These are phyloP conservation scores for Marvania coccoides DNA, from an alignment of 139 green algal genomes.

Conservation along the genomic window DNA sequence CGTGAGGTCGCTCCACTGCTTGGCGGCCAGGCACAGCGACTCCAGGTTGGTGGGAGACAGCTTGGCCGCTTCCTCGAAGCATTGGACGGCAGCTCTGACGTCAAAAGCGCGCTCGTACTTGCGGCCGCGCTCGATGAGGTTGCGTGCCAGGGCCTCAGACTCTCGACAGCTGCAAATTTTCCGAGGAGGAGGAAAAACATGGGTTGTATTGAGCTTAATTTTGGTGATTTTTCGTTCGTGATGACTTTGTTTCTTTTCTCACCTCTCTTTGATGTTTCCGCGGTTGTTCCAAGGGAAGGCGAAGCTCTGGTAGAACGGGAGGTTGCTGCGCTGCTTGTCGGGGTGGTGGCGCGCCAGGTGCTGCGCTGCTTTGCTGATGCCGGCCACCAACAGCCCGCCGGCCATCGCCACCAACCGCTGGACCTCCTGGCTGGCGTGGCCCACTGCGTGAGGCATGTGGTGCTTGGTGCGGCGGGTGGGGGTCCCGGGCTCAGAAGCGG, in stretches of 20 bases:
- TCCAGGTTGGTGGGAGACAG: constrained; percentile 29
- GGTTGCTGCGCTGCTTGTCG: background rate
- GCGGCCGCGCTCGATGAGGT: constrained; percentile 1
- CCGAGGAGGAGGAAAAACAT: too few species aligned
- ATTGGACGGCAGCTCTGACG: constrained; percentile 25
- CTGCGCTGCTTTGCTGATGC: constrained; percentile 9
- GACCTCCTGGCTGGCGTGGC: constrained; percentile 1
- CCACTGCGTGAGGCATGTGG: too few species aligned
- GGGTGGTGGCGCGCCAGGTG: background rate
- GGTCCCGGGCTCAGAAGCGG: background rate
- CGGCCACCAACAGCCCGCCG: constrained; percentile 16
- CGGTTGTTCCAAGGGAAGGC: constrained; percentile 11
- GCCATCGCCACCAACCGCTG: constrained; percentile 4
- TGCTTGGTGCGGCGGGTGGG: too few species aligned
- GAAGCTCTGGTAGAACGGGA: constrained; percentile 20
- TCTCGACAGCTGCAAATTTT: constrained; percentile 5
- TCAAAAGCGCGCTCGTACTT: constrained; percentile 21
- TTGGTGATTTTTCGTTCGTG: too few species aligned
- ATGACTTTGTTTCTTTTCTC: too few species aligned
- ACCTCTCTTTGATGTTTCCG: background rate
- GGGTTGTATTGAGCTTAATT: too few species aligned
- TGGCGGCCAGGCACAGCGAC: constrained; percentile 37
- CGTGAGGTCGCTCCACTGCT: constrained; percentile 50
- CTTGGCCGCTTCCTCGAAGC: constrained; percentile 37
- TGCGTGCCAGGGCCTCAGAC: constrained; percentile 3